These are phyloP conservation scores for Cyclocybe aegerita DNA, from an alignment of 768 basidiomycete genomes.

Conservation along the genomic window DNA sequence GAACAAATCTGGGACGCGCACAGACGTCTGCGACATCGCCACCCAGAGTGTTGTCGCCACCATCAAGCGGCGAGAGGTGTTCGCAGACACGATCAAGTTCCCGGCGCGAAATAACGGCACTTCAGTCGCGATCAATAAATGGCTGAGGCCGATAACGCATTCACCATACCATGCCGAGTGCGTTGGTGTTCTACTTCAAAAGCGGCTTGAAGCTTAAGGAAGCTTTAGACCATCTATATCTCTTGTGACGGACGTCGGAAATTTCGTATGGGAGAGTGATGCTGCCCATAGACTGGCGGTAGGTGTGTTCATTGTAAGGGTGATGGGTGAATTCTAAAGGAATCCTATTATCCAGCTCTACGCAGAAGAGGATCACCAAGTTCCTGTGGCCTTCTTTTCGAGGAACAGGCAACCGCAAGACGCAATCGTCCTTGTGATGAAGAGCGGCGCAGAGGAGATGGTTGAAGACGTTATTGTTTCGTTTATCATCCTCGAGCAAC, in stretches of 20 bases:
- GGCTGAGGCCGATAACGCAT: constrained; percentile 7
- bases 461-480: constrained; percentile 14
- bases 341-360: not conserved
- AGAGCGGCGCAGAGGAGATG: constrained; percentile 5
- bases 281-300: constrained; percentile 11
- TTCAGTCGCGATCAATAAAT: constrained; percentile 10
- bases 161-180: constrained; percentile 4
- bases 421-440: constrained; percentile 2
- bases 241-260: constrained; percentile 9
- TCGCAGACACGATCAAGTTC: constrained; percentile 15
- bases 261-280: constrained; percentile 13
- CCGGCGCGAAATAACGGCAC: constrained; percentile 5
- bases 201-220: not conserved
- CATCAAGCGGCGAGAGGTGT: constrained; percentile 13
- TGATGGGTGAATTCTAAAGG: not conserved
- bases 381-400: constrained; percentile 5
- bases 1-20: constrained; percentile 6
- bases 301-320: not conserved
- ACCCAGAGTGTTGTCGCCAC: constrained; percentile 9
- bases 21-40: constrained; percentile 6
- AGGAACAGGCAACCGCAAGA: not conserved
- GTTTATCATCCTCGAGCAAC: constrained; percentile 13
- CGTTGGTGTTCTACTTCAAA: not conserved
- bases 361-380: constrained; percentile 2
- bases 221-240: constrained; percentile 5